Evolutionary conservation across 2,329 filamentous ascomycete genomes (phyloP).

Genomic region (Cladophialophora carrionii): DNA sequence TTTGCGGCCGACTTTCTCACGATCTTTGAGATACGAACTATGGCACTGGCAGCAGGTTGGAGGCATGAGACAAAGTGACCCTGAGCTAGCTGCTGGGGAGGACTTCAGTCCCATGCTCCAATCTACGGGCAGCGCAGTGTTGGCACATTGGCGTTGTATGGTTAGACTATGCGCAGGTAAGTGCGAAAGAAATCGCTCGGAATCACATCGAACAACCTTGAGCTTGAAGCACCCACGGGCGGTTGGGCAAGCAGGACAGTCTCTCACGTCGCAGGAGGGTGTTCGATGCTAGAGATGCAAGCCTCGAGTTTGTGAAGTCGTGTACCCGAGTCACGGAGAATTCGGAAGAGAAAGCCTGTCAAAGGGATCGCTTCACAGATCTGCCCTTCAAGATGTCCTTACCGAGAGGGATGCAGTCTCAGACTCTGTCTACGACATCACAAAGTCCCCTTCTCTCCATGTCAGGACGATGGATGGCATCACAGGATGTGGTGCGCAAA

Average conservation of each 20-base stretch:
- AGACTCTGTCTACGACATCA: neutral
- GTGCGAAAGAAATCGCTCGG: neutral
- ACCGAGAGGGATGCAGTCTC: neutral
- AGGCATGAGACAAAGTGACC: neutral
- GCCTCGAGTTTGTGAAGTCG: neutral
- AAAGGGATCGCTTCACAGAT: neutral
- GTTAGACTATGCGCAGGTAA: neutral
- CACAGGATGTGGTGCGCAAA: neutral
- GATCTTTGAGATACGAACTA: neutral
- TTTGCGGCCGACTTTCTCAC: slow-evolving; percentile 4
- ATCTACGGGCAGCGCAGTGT: neutral
- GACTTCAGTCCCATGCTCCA: neutral
- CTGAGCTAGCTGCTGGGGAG: neutral
- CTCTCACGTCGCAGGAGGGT: neutral
- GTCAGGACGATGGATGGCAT: neutral
- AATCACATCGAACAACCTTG: neutral
- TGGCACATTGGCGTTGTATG: neutral
- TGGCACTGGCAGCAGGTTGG: neutral
- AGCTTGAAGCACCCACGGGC: neutral
- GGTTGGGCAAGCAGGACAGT: neutral
- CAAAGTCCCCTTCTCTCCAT: neutral
- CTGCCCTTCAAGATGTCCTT: neutral
- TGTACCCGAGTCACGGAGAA: neutral
- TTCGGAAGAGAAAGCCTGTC: no score
- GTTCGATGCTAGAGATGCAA: neutral